A percentile compares a stretch with the other conserved stretches of the same genome.
phyloP scores from a whole-genome alignment of 2,329 filamentous ascomycete species.

The Fusarium sp. region DNA sequence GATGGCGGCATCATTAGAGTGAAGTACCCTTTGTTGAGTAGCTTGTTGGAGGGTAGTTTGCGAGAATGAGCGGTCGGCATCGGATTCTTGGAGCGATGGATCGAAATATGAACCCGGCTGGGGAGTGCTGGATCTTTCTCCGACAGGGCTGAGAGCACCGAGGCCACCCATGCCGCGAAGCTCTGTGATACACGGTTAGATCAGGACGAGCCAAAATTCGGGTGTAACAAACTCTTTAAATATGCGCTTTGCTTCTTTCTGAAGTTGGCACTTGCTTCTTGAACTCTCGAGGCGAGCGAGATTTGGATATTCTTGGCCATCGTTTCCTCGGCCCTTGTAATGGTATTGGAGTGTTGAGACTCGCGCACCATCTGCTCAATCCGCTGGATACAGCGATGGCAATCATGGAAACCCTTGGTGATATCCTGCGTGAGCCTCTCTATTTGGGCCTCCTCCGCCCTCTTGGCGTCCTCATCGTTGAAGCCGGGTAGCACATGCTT shows the following conservation, averaged over 20 bases:
- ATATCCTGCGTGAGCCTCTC: slow-evolving; percentile 91
- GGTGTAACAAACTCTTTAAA: slow-evolving; percentile 77
- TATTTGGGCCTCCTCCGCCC: slow-evolving; percentile 88
- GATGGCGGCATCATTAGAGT: slow-evolving; percentile 85
- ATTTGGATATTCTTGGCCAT: slow-evolving; percentile 98
- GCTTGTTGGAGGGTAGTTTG: slow-evolving; percentile 89
- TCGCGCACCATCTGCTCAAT: slow-evolving; percentile 91
- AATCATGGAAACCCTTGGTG: slow-evolving; percentile 88
- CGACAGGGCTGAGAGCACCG: slow-evolving; percentile 60
- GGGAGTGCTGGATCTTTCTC: slow-evolving; percentile 66
- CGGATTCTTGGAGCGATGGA: slow-evolving; percentile 90
- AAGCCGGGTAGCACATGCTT: slow-evolving; percentile 98
- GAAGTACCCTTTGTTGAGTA: slow-evolving; percentile 72
- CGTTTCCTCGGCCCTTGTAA: slow-evolving; percentile 86
- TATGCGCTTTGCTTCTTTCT: slow-evolving; percentile 98
- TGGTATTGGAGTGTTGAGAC: slow-evolving; percentile 75
- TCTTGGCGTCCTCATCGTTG: slow-evolving; percentile 92
- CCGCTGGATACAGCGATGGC: slow-evolving; percentile 87
- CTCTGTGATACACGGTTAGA: slow-evolving; percentile 61
- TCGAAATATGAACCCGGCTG: slow-evolving; percentile 73
- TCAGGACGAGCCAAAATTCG: not conserved
- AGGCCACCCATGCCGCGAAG: slow-evolving; percentile 77
- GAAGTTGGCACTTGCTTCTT: slow-evolving; percentile 91
- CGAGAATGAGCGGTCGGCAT: slow-evolving; percentile 91
- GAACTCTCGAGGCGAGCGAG: slow-evolving; percentile 86